Conservation (phyloP, 2,329 filamentous ascomycete genomes). For the Xylariales sp. region DNA sequence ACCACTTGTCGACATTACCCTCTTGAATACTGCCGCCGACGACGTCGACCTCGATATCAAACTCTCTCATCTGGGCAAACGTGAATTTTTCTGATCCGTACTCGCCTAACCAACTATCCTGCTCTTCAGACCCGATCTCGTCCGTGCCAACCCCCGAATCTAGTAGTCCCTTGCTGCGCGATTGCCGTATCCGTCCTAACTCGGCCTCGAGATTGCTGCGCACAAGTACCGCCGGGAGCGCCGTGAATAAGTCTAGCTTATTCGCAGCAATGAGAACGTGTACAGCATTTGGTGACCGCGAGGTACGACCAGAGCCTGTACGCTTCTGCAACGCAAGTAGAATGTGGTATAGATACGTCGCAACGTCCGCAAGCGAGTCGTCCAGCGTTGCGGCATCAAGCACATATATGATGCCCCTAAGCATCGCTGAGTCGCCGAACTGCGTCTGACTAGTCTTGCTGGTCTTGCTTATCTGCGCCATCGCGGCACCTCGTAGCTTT, state of each 20-base stretch:
- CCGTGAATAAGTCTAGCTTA: slow-evolving; percentile 95
- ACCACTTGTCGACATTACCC: slow-evolving; percentile 83
- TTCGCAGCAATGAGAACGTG: slow-evolving; percentile 90
- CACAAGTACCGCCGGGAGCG: slow-evolving; percentile 82
- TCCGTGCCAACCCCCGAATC: slow-evolving; percentile 81
- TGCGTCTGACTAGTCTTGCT: slow-evolving; percentile 17
- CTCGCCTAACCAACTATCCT: slow-evolving; percentile 86
- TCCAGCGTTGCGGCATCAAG: slow-evolving; percentile 83
- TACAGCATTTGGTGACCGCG: slow-evolving; percentile 69
- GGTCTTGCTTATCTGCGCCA: slow-evolving; percentile 58
- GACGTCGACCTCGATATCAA: slow-evolving; percentile 81
- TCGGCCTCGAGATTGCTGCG: slow-evolving; percentile 81
- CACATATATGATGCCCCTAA: slow-evolving; percentile 80
- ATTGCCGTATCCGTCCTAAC: slow-evolving; percentile 79
- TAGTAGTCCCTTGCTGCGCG: slow-evolving; percentile 82
- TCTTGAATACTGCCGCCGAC: slow-evolving; percentile 78
- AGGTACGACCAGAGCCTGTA: slow-evolving; percentile 65
- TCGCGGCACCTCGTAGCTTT: slow-evolving; percentile 82
- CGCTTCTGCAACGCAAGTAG: slow-evolving; percentile 85
- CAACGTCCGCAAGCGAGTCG: slow-evolving; percentile 75
- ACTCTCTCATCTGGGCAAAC: slow-evolving; percentile 86
- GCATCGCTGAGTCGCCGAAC: slow-evolving; percentile 30
- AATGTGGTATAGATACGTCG: slow-evolving; percentile 88
- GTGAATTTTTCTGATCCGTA: slow-evolving; percentile 81
- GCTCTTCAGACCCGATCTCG: slow-evolving; percentile 72